Evolutionary conservation across 2,329 filamentous ascomycete species (phyloP), one percentile per base, ranked within the genome.

Genomic region (Arthrobotrys entomopaga): DNA sequence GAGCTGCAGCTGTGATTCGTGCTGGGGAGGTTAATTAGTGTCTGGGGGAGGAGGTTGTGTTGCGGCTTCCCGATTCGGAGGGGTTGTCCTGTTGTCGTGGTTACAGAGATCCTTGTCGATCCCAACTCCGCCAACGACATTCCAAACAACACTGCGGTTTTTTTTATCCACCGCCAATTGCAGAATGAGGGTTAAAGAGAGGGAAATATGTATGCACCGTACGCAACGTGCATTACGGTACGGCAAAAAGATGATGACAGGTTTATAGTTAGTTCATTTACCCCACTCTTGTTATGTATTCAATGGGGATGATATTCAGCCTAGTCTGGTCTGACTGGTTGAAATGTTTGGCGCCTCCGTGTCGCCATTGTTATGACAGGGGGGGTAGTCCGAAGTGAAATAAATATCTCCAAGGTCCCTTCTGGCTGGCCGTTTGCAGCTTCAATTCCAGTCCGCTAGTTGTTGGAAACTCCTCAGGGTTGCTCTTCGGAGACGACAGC

Each of bases 361-460:
- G 61, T 56, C 52, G 60, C 38, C 38, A 59, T 67, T 67, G 65
- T 69, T 69, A 69, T 69, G 65, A 69, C 65, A 46, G 56, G 65
- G 65, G 65, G 40, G 11, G 42, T 1, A 11, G 46, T 13, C 11
- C 20, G n/a, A 22, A n/a, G 46, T 22, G 65, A 58, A 61, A 70
- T 70, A 70, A 70, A 70, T 70, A 70, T 70, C 65, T 57, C 57
- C 57, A 64, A 43, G 16, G 29, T 34, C 29, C 29, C 29, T n/a
- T 34, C 29, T 34, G 29, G 8, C 38, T 54, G 42, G 64, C 58
- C 65, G 50, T 50, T 64, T 56, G 43, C 65, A 70, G 65, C 65
- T 70, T 70, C 65, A 58, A 10, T 19, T 50, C 57, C 50, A 38
- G n/a, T 64, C 58, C 65, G 43, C 42, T 26, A 64, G 49, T 53